phyloP scores from a whole-genome alignment of 225 moss, liverwort and hornwort species.

The Anthoceros angustus region DNA sequence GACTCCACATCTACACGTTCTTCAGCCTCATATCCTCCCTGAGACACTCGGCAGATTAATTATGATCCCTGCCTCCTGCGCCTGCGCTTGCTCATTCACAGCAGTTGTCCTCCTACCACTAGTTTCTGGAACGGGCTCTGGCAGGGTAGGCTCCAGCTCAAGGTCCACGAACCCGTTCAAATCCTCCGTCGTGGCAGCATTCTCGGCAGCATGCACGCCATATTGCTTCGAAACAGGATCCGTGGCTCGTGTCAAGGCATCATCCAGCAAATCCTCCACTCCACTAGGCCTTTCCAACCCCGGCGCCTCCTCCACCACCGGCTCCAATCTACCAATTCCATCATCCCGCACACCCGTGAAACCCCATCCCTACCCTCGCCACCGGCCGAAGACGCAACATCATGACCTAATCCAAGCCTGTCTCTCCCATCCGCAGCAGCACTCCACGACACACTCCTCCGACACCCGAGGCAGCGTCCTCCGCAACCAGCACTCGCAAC shows the following conservation, averaged over 20 bases:
- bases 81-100: background rate
- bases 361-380: too few relatives aligned
- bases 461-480: background rate
- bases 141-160: background rate
- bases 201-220: background rate
- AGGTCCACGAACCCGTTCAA: background rate
- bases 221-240: background rate
- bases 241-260: background rate
- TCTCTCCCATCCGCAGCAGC: background rate
- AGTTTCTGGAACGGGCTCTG: background rate
- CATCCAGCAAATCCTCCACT: background rate
- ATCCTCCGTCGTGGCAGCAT: background rate
- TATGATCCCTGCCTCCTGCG: conserved; percentile 2
- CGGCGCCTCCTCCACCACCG: background rate
- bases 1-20: conserved; percentile 18
- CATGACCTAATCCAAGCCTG: background rate
- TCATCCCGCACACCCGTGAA: background rate
- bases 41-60: background rate
- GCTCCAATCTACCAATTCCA: background rate
- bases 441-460: background rate
- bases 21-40: conserved; percentile 16
- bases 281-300: background rate
- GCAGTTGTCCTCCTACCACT: background rate
- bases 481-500: background rate
- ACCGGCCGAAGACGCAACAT: too few relatives aligned